Conservation (phyloP, 2,329 filamentous ascomycete species). For the Fusarium sublunatum region DNA sequence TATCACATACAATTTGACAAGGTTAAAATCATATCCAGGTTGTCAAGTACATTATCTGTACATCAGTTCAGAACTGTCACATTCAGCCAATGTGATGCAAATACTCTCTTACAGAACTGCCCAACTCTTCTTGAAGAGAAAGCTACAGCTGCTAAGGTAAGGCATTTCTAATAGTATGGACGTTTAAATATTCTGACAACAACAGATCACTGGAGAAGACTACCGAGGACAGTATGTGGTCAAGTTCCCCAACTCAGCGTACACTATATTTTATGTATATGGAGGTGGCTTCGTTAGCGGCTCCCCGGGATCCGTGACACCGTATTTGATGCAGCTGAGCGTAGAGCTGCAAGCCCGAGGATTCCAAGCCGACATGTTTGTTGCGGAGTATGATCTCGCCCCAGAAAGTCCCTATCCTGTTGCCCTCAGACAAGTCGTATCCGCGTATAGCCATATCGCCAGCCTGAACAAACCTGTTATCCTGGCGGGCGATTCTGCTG, state of each 20-base stretch:
- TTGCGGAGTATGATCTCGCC: slow-evolving; percentile 2
- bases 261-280: slow-evolving; percentile 3
- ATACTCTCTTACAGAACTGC: not conserved
- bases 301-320: not conserved
- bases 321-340: slow-evolving; percentile 1
- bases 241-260: not conserved
- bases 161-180: too few relatives aligned
- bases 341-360: not conserved
- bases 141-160: not conserved
- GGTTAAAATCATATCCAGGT: not conserved
- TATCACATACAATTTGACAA: too few relatives aligned
- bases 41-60: not conserved
- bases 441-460: not conserved
- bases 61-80: slow-evolving; percentile 5
- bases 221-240: not conserved
- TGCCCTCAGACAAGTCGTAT: not conserved
- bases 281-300: slow-evolving; percentile 9
- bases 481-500: slow-evolving; percentile 2
- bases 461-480: not conserved
- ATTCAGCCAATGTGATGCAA: not conserved
- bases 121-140: not conserved
- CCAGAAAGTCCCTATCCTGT: slow-evolving; percentile 7
- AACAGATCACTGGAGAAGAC: not conserved
- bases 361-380: not conserved
- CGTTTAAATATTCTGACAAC: not conserved